Percentiles rank a stretch among this genome's conserved stretches.
phyloP scores from a whole-genome alignment of 805 yeast species.

The Candida vartiovaarae region DNA sequence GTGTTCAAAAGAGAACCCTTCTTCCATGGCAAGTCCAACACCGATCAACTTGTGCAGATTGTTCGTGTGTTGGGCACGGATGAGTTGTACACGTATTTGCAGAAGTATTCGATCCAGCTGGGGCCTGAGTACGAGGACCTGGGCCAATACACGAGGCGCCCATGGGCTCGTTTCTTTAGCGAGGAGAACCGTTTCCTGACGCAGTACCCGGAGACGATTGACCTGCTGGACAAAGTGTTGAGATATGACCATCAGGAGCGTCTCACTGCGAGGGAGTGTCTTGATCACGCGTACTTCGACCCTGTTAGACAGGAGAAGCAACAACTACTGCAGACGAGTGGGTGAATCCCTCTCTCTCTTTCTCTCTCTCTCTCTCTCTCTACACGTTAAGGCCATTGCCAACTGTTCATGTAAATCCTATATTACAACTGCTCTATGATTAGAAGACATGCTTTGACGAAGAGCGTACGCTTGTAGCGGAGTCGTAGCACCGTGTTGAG shows the following conservation, averaged over 20 bases:
- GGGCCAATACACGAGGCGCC: constrained; percentile 25
- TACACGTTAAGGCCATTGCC: no score
- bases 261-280: constrained; percentile 68
- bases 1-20: constrained; percentile 88
- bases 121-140: constrained; percentile 73
- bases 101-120: constrained; percentile 63
- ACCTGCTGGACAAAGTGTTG: constrained; percentile 71
- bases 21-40: constrained; percentile 85
- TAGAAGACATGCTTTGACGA: constrained; percentile 7
- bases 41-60: constrained; percentile 86
- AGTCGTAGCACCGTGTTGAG: background rate
- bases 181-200: constrained; percentile 45
- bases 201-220: constrained; percentile 64
- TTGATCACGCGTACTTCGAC: constrained; percentile 47
- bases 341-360: background rate
- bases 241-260: constrained; percentile 86
- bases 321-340: background rate
- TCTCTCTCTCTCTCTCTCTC: background rate
- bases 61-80: constrained; percentile 85
- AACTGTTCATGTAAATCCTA: no score
- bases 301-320: constrained; percentile 13
- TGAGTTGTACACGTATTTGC: constrained; percentile 59
- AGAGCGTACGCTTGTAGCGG: constrained; percentile 1
- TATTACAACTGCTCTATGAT: background rate
- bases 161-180: constrained; percentile 79